Base-by-base conservation (phyloP, 164 flowering plant genomes). In the Berberis thunbergii region DNA sequence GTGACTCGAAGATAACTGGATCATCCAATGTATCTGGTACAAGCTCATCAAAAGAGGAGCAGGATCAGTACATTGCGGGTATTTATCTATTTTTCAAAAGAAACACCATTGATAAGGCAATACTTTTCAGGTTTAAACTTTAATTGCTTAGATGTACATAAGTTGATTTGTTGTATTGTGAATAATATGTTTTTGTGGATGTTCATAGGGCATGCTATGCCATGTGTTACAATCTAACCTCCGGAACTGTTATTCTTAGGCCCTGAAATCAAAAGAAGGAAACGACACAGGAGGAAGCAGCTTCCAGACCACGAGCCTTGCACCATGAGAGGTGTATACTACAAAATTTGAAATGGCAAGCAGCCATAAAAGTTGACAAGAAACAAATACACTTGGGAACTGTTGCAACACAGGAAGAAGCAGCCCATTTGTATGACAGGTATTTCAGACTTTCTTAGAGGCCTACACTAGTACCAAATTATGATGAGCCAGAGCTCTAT, bases 311-410 rank as follows among this genome's bases (percentile, higher is more conserved):
- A 85, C 63, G 97, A 86, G 74, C 80, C 80, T 53, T 89, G 89
- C 61, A 42, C 79, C 5, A 86, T 91, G 97, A 82, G 97, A 78
- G 99, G 99, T 59, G 99, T 94, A 56, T 94, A 94, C 74, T 94
- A 80, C 78, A 94, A 94, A 94, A 91, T 65, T 80, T 89, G 96
- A 89, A 89, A 81, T 94, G 99, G 99, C 97, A 91, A 74, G 99
- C 99, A 42, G 96, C 99, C 40, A 94, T 94, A 50, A 91, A 94
- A 79, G 99, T 94, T 38, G 97, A 91, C 64, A 91, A 91, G 81
- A 91, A 88, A 74, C 99, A 94, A 64, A 94, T 94, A 66, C 99
- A 94, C 74, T 79, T 94, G 69, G 97, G 97, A 1, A 91, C 99
- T 64, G 91, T 94, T 72, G 87, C 89, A 43, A 81, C 96, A 41